Evolutionary conservation across 768 basidiomycete genomes (phyloP), one percentile per base, ranked within the genome.

Genomic region (Melanogaster broomeanus): DNA sequence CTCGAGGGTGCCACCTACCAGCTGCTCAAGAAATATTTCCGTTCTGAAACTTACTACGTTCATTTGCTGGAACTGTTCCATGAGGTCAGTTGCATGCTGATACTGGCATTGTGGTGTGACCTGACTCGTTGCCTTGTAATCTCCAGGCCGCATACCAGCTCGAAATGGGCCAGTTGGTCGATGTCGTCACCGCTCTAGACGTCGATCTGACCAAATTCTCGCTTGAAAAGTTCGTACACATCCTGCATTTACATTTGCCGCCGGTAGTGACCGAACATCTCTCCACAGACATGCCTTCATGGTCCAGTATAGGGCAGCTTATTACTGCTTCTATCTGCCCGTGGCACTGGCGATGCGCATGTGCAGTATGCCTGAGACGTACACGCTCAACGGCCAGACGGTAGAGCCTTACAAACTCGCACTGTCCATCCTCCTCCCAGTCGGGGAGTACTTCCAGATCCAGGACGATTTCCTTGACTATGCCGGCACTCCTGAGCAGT

Each of bases 381-480:
- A 82, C 61, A 65, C 58, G 19, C 58, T 74, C 16, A 55, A 61
- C 49, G 75, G 76, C 45, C 64, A 72, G 58, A 72, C 57, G 25
- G 71, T 77, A 11, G 74, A 77, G 42, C 82, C 87, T 4, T 96
- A 90, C 76, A 80, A 85, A 38, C 67, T 83, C 57, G 88, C 95
- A 1, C 75, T 82, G 30, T 79, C 82, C 40, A 94, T 99, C 67
- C 82, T 98, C 37, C 73, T 98, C 48, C 91, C 91, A 4, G 80
- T 98, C 50, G 96, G 96, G 42, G 94, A 97, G 71, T 99, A 98
- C 74, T 98, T 98, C 85, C 96, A 99, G 72, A 80, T 96, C 52
- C 96, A 99, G 72, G 96, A 98, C 67, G 96, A 98, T 72, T 98
- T 87, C 72, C 83, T 98, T 61, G 97, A 99, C 71, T 97, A 84